Base-by-base conservation (phyloP, 108 stramenopile species). In the Pseudonitzschia multistriata region DNA sequence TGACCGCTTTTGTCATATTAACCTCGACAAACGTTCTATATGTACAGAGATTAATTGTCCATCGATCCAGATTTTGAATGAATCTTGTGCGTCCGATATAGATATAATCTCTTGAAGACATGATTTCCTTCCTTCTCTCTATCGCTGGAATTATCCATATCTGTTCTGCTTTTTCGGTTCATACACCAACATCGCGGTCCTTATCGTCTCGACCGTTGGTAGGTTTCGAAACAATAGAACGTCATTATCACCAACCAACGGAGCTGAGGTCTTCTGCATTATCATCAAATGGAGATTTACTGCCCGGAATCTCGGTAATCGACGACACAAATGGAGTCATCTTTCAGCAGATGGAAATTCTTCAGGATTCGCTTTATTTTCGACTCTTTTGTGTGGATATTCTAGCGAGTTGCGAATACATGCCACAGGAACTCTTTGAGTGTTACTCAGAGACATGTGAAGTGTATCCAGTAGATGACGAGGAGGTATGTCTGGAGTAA, bases 401-500 rank as follows among this genome's bases (percentile, higher is more conserved):
- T 78, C 80, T 96, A 11, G 92, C 88, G 0, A 87, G 83, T 27
- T 96, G 95, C 78, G 92, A 93, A 68, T 96, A 93, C 81, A 74
- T 96, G 53, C 91, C 91, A 39, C 91, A 95, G 68, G 91, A 93
- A 48, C 74, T 95, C 7, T 85, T 85, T 49, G 94, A 95, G 63
- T 95, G 94, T 60, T 92, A 91, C 82, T 83, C 77, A 3, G 87
- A 91, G 66, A 85, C 81, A n/a, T 95, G 94, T 69, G 94, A 95
- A 68, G 87, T 95, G 31, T 92, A 91, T 68, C 94, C 94, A 13
- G 86, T 91, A 21, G 94, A 93, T 52, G 94, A 95, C 63, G 91
- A 85, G 13, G 80, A 88, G 69, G 88, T 88, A 79, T 48, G 83
- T 60, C 22, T 6, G 5, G 3, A 5, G 61, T 31, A 11, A 49